Conservation (phyloP, 208 protist genomes). For the Entamoeba invadens region DNA sequence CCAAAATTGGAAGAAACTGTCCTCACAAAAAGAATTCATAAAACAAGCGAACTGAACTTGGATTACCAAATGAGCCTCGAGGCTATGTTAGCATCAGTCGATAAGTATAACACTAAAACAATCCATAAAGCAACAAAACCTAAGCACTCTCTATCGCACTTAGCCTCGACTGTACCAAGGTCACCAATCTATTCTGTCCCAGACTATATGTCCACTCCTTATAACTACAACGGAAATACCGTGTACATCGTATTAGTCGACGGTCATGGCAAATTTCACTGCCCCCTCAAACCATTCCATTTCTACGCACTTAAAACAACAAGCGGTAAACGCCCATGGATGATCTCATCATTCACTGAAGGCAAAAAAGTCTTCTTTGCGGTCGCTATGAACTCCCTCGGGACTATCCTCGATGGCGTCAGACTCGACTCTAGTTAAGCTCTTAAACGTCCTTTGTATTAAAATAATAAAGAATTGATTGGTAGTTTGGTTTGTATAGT, state of each 20-base stretch:
- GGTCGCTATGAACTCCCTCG: background rate
- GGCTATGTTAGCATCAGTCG: background rate
- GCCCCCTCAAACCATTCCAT: background rate
- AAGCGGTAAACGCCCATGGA: background rate
- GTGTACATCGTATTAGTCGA: background rate
- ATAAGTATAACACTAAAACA: too few relatives aligned
- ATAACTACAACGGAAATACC: background rate
- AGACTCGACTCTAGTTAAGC: background rate
- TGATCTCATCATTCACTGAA: background rate
- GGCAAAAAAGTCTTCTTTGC: background rate
- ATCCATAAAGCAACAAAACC: too few relatives aligned
- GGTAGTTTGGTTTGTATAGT: too few relatives aligned
- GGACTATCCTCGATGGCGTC: background rate
- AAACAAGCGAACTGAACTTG: too few relatives aligned
- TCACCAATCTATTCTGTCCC: too few relatives aligned
- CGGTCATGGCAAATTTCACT: background rate
- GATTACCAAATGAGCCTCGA: background rate
- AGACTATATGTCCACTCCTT: background rate
- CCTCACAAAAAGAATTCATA: too few relatives aligned
- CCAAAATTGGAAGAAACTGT: too few relatives aligned
- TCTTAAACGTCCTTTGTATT: too few relatives aligned
- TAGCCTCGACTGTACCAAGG: too few relatives aligned
- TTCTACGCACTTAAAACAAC: background rate
- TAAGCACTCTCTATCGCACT: too few relatives aligned
- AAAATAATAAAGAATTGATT: too few relatives aligned